phyloP scores from a whole-genome alignment of 2,329 filamentous ascomycete genomes.

The Aureobasidium sp. region DNA sequence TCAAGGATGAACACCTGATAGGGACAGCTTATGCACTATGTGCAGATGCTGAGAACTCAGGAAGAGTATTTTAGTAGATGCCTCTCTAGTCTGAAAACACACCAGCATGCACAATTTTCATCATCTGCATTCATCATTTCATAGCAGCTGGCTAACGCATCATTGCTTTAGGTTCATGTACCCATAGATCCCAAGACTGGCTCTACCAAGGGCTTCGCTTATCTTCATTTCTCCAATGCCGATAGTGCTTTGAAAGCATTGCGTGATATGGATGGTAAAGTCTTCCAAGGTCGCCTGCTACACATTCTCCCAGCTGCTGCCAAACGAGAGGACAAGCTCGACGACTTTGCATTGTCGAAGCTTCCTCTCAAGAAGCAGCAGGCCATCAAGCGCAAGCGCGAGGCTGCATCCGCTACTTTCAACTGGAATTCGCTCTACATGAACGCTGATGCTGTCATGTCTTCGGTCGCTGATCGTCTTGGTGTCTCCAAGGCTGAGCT shows the following conservation, averaged over 20 bases:
- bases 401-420: slow-evolving; percentile 70
- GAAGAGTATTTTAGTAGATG: slow-evolving; percentile 99
- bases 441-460: slow-evolving; percentile 87
- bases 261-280: slow-evolving; percentile 67
- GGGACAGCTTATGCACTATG: slow-evolving; percentile 91
- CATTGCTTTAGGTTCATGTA: slow-evolving; percentile 64
- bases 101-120: neutral
- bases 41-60: slow-evolving; percentile 80
- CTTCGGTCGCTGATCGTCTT: slow-evolving; percentile 76
- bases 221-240: slow-evolving; percentile 68
- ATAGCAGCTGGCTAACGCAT: slow-evolving; percentile 10
- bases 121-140: neutral
- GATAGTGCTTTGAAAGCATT: slow-evolving; percentile 71
- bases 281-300: slow-evolving; percentile 85
- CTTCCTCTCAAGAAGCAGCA: slow-evolving; percentile 91
- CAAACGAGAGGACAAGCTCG: slow-evolving; percentile 72
- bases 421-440: slow-evolving; percentile 99
- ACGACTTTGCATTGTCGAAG: slow-evolving; percentile 85
- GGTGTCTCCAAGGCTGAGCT: slow-evolving; percentile 87
- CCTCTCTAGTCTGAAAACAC: slow-evolving; percentile 66
- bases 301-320: slow-evolving; percentile 80
- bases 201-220: slow-evolving; percentile 80
- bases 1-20: slow-evolving; percentile 99
- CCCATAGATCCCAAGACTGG: slow-evolving; percentile 62
- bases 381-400: slow-evolving; percentile 74